Base-by-base conservation (phyloP, 352 stramenopile genomes). In the Pythium brachiatum region DNA sequence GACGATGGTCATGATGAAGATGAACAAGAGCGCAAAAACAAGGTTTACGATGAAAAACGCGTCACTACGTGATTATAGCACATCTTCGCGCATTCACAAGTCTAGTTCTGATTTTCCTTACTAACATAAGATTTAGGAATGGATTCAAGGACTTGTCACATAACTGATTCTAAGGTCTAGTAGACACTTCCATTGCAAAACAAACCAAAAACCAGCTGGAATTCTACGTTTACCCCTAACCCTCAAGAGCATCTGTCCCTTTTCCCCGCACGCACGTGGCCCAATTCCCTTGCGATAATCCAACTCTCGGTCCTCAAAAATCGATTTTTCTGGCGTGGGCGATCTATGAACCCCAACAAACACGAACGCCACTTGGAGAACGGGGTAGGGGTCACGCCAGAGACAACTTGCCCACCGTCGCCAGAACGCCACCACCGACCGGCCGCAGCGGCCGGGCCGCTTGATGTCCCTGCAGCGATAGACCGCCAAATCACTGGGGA, bases 311-410 rank as follows among this genome's bases (percentile, higher is more conserved):
- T 44, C 23, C 38, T 44, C 20, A 51, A 62, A 56, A 63, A 56
- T 56, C 46, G 43, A 44, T 59, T 59, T 59, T 50, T 8, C 15
- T 25, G 18, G 36, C 18, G 21, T 27, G 23, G 18, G 52, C 31
- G 36, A 57, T 16, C 18, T 18, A 3, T 5, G 23, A 44, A 44
- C 15, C 38, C 38, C 7, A 21, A 41, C 34, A 15, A 44, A 44
- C 16, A 44, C 38, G 38, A 44, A 44, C 38, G 57, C 46, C 46
- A 51, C 23, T 32, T 23, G 20, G 38, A 63, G 57, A 63, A 63
- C 46, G 57, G 57, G 54, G 31, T 63, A 63, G 57, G 57, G 57
- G 57, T 63, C n/a, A 57, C 46, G 46, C 57, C 57, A 63, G 57
- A 63, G 57, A 36, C 57, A 63, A 63, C 46, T 50, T 56, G 46